Conservation (phyloP, 2,329 filamentous ascomycete genomes). For the Claviceps digitariae region DNA sequence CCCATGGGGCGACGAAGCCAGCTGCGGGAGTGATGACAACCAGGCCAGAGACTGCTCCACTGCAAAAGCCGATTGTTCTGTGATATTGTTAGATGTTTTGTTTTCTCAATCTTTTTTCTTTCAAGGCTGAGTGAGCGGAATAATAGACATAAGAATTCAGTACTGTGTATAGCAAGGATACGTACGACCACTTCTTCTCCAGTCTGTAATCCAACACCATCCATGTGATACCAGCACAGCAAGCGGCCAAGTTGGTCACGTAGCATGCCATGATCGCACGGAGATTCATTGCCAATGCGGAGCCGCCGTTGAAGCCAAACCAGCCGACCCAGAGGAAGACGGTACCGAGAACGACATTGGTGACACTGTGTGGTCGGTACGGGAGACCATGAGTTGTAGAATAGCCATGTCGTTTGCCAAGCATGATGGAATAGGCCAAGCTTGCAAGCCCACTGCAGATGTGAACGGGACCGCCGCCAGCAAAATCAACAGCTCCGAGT, state of each 20-base stretch:
- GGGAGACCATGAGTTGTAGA: conserved; percentile 46
- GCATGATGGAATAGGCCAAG: conserved; percentile 59
- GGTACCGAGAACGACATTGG: conserved; percentile 59
- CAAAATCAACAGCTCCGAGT: conserved; percentile 59
- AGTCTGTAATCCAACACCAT: conserved; percentile 76
- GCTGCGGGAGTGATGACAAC: conserved; percentile 79
- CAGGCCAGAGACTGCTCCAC: conserved; percentile 72
- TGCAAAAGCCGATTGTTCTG: conserved; percentile 85
- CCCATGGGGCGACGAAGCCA: conserved; percentile 61
- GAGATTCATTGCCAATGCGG: conserved; percentile 68
- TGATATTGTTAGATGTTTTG: background rate
- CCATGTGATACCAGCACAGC: conserved; percentile 71
- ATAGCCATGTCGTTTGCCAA: conserved; percentile 55
- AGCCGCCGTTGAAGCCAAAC: conserved; percentile 92
- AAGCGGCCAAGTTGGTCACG: conserved; percentile 78
- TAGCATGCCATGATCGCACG: conserved; percentile 82
- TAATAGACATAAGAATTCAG: background rate
- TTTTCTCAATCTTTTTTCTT: background rate
- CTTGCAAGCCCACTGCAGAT: conserved; percentile 60
- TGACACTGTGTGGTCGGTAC: conserved; percentile 61
- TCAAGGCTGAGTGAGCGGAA: background rate
- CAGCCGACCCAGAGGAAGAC: conserved; percentile 82
- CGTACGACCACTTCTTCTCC: conserved; percentile 62
- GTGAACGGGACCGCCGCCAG: conserved; percentile 63
- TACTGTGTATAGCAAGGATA: background rate